Base-by-base conservation (phyloP, 139 green algal genomes). In the Diplosphaera chodatii region DNA sequence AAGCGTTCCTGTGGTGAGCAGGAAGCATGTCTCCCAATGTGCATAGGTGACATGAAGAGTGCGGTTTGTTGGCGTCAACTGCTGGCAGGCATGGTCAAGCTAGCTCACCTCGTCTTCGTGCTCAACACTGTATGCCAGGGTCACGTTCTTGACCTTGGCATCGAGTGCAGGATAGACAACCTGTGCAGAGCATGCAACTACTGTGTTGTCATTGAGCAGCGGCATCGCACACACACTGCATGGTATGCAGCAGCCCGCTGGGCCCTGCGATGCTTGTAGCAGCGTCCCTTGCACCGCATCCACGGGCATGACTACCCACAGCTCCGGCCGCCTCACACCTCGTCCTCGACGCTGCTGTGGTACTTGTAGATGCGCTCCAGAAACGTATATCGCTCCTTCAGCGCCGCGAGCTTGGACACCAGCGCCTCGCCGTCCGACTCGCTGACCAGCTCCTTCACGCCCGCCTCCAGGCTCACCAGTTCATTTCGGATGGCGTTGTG, bases 91-190 rank as follows among this genome's bases (percentile, higher is more conserved):
- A n/a, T n/a, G n/a, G n/a, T n/a, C n/a, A n/a, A n/a, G n/a, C n/a
- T n/a, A 18, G 8, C 71, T 56, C 68, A 91, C 89, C 86, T 97
- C 92, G 33, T 96, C 90, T 31, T 91, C 85, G 48, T 97, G 92
- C 83, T 97, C 92, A 15, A 96, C 89, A 25, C 76, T 87, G 78
- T 97, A 97, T 0, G 87, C 85, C 22, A 83, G 68, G 0, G 92
- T 97, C 0, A 97, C 92, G 69, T 97, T 97, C n/a, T 82, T 84
- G 8, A 97, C 90, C 40, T 96, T 96, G 13, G 80, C 75, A 34
- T 96, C 90, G 15, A 97, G 73, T 0, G 89, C 90, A 10, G 92
- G 92, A 72, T 97, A 97, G 3, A 97, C 82, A 0, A 96, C 89
- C 91, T 97, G 86, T 27, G 70, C 0, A 48, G 23, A 23, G 34